phyloP scores from a whole-genome alignment of 148 eudicot genomes.

The Vaccinium myrtillus region DNA sequence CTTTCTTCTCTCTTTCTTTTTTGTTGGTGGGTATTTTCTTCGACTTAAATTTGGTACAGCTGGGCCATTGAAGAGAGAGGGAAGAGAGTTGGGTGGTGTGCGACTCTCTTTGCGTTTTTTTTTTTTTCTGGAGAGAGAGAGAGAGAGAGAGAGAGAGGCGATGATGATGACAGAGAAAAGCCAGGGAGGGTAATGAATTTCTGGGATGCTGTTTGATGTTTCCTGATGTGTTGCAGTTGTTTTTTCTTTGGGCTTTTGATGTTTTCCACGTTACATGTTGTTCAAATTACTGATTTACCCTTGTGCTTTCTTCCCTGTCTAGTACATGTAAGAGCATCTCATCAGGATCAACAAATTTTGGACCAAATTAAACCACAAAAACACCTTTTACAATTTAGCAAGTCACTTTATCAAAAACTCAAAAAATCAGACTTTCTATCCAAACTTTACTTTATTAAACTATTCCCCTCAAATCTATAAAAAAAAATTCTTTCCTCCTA shows the following conservation, averaged over 20 bases:
- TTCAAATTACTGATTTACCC: neutral
- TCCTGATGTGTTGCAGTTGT: neutral
- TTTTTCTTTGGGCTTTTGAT: neutral
- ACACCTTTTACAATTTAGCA: too few species aligned
- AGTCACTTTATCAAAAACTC: too few species aligned
- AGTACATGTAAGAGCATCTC: too few species aligned
- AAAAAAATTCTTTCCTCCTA: too few species aligned
- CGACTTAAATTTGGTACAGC: slow-evolving; percentile 3
- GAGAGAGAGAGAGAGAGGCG: neutral
- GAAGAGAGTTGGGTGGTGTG: neutral
- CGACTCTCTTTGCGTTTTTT: neutral
- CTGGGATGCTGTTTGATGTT: neutral
- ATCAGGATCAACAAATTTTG: too few species aligned
- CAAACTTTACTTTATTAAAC: too few species aligned
- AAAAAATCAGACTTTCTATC: too few species aligned
- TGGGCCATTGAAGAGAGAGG: neutral
- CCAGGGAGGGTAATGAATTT: neutral
- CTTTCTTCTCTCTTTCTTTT: neutral
- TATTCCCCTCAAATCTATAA: too few species aligned
- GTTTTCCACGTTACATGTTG: neutral
- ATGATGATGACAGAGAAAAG: neutral
- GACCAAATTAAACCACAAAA: too few species aligned
- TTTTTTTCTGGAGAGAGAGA: neutral
- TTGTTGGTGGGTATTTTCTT: neutral
- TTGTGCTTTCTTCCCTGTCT: neutral